Evolutionary conservation across 352 stramenopile species (phyloP), one percentile per base, ranked within the genome.

Genomic region (Phytophthora vignae): DNA sequence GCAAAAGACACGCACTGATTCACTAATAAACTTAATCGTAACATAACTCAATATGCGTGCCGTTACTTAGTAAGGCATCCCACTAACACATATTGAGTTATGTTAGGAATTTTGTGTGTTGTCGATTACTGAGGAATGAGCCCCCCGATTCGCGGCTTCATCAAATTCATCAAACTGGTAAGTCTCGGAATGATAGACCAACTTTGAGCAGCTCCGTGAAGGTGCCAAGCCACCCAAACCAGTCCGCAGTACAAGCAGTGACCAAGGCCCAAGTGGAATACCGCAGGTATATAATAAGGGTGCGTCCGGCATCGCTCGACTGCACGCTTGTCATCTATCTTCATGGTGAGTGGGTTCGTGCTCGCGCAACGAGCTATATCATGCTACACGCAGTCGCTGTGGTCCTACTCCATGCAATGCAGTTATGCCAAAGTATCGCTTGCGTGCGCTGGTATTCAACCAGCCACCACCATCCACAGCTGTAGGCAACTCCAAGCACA

Each of bases 401-500:
- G 29, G 10, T 33, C 7, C 40, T 21, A 49, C 40, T 49, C 14
- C 40, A 49, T 9, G 15, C 9, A 49, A 21, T 21, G 40, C 40
- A 49, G 40, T 8, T 19, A 58, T 50, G 42, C 12, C 14, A 54
- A 33, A 27, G 46, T 14, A 15, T 27, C 46, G 19, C n/a, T 53
- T 53, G 46, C 49, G 22, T 33, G 25, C 22, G 49, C 22, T 55
- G 49, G 49, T 33, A 36, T 33, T 55, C 25, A 21, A 36, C 17
- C 52, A 44, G 27, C n/a, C 55, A 12, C 55, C 50, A 36, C 60
- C 40, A 33, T 15, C 27, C 55, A 31, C 63, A 55, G 44, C 60
- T 60, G 60, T 49, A 50, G 29, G 44, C 15, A 64, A 53, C 60
- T 67, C n/a, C n/a, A 21, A 15, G 19, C 49, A 21, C 46, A 71